Percentiles rank a stretch among this genome's conserved stretches.
Conservation (phyloP, 164 flowering plant species). For the Pachysandra terminalis region DNA sequence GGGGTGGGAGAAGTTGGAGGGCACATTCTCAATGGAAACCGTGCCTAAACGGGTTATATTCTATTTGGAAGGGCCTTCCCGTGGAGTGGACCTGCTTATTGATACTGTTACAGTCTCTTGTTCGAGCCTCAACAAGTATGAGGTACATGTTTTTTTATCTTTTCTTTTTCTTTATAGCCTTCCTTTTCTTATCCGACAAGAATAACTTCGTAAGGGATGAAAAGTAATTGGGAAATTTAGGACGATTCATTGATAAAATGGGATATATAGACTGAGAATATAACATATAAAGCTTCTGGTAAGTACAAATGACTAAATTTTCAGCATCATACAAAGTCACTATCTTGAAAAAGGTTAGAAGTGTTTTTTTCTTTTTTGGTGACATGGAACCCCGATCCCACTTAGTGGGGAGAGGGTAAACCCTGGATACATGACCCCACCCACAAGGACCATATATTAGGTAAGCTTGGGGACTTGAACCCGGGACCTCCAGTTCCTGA, state of each 20-base stretch:
- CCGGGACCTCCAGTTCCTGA: too few relatives aligned
- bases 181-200: not conserved
- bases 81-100: slow-evolving; percentile 55
- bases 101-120: slow-evolving; percentile 34
- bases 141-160: slow-evolving; percentile 15
- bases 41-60: slow-evolving; percentile 47
- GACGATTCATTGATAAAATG: not conserved
- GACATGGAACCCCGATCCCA: too few relatives aligned
- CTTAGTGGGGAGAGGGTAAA: too few relatives aligned
- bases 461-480: too few relatives aligned
- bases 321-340: not conserved
- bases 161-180: not conserved
- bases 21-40: slow-evolving; percentile 44
- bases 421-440: too few relatives aligned
- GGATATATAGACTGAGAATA: not conserved
- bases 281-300: too few relatives aligned
- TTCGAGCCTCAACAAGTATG: slow-evolving; percentile 13
- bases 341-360: not conserved
- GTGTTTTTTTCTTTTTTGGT: too few relatives aligned
- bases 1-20: slow-evolving; percentile 54
- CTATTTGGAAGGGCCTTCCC: slow-evolving; percentile 64
- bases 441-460: too few relatives aligned
- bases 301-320: too few relatives aligned
- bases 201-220: not conserved
- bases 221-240: not conserved